Evolutionary conservation across 1,139 yeast genomes (phyloP).

Genomic region (Arxiozyma bovina): DNA sequence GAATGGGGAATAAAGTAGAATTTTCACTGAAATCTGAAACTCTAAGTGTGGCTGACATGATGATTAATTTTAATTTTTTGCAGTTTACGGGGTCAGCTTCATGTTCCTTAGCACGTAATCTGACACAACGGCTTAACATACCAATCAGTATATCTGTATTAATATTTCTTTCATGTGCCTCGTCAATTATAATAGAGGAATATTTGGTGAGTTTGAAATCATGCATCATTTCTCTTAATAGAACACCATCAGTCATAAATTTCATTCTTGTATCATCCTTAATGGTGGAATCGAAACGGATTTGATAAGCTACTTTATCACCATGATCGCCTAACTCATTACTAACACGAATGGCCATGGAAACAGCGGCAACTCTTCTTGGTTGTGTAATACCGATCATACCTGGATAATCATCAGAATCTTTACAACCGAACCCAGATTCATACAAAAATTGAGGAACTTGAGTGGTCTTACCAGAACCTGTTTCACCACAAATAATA

Average conservation of each 20-base stretch:
- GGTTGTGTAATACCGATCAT: constrained; percentile 97
- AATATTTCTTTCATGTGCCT: constrained; percentile 94
- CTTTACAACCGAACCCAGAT: constrained; percentile 69
- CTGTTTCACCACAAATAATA: constrained; percentile 88
- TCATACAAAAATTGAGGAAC: constrained; percentile 74
- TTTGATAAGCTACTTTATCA: constrained; percentile 75
- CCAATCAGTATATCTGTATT: constrained; percentile 95
- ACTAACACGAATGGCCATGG: constrained; percentile 88
- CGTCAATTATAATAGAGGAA: constrained; percentile 84
- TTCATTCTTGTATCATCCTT: constrained; percentile 70
- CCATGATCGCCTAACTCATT: constrained; percentile 78
- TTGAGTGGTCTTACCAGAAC: constrained; percentile 77
- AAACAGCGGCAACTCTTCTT: constrained; percentile 95
- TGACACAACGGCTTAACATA: constrained; percentile 80
- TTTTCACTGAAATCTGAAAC: constrained; percentile 91
- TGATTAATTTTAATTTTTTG: constrained; percentile 58
- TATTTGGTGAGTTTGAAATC: constrained; percentile 76
- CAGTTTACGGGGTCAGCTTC: constrained; percentile 38
- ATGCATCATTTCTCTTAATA: constrained; percentile 82
- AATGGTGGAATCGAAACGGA: constrained; percentile 76
- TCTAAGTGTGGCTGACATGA: constrained; percentile 94
- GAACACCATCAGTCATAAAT: constrained; percentile 98
- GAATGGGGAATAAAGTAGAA: constrained; percentile 50
- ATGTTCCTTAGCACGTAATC: constrained; percentile 55
- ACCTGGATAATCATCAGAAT: constrained; percentile 63